Conservation (phyloP, 805 yeast genomes). For the Metschnikowia matae region DNA sequence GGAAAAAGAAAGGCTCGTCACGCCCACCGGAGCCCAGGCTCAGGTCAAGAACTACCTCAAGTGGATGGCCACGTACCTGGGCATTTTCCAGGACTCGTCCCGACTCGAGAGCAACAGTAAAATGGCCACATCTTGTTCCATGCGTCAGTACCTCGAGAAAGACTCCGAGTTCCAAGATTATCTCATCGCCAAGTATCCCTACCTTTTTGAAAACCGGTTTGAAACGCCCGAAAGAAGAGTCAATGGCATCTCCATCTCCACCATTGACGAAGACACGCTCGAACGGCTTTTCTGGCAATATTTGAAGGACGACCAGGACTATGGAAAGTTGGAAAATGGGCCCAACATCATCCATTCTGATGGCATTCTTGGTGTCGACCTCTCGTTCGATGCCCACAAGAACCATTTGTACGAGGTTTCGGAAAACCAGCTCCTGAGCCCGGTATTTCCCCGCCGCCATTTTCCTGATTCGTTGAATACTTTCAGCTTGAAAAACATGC, state of each 20-base stretch:
- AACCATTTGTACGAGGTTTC: neutral
- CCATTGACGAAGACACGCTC: slow-evolving; percentile 19
- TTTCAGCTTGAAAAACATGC: slow-evolving; percentile 59
- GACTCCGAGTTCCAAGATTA: slow-evolving; percentile 42
- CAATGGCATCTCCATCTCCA: slow-evolving; percentile 2
- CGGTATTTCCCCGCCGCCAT: neutral
- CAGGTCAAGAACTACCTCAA: slow-evolving; percentile 16
- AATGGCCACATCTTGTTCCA: slow-evolving; percentile 48
- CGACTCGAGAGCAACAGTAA: slow-evolving; percentile 21
- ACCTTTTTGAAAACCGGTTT: neutral
- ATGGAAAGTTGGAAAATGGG: neutral
- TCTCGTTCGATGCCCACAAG: neutral
- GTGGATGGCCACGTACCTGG: slow-evolving; percentile 16
- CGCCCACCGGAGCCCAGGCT: slow-evolving; percentile 12
- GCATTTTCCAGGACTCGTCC: slow-evolving; percentile 15
- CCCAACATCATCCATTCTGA: neutral
- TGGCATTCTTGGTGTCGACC: neutral
- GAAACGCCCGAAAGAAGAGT: neutral
- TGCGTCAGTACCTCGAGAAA: slow-evolving; percentile 57
- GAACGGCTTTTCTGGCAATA: slow-evolving; percentile 44
- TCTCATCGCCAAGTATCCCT: slow-evolving; percentile 14
- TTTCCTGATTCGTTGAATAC: slow-evolving; percentile 26
- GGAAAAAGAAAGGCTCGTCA: neutral
- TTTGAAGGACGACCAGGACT: slow-evolving; percentile 11
- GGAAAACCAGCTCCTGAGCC: neutral